These are phyloP conservation scores for Pythium aristosporum DNA, from an alignment of 352 stramenopile genomes.

Conservation along the genomic window DNA sequence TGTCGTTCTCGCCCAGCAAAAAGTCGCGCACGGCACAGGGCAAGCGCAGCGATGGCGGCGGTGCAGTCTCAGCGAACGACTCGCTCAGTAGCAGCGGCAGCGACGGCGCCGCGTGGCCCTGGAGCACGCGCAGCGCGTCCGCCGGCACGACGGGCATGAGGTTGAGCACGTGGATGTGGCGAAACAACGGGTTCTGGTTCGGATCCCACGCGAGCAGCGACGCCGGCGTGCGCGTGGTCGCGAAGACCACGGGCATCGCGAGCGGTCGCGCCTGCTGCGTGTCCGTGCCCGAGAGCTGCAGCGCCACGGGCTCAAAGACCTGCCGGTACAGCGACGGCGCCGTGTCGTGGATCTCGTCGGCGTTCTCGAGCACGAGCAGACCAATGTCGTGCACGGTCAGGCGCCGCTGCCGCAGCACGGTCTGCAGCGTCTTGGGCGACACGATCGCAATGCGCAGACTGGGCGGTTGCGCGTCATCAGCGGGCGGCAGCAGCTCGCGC, in stretches of 20 bases:
- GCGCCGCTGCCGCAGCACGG: conserved; percentile 32
- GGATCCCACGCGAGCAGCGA: conserved; percentile 56
- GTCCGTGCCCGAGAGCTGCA: background rate
- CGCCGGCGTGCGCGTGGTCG: conserved; percentile 46
- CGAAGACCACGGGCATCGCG: conserved; percentile 44
- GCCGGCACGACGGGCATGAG: conserved; percentile 45
- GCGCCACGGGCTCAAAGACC: conserved; percentile 33
- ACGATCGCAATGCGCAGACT: conserved; percentile 38
- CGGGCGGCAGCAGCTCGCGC: background rate
- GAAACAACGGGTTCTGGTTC: conserved; percentile 51
- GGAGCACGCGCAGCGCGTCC: conserved; percentile 21
- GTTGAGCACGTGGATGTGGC: conserved; percentile 62
- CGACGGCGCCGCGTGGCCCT: conserved; percentile 18
- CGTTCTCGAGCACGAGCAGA: conserved; percentile 62
- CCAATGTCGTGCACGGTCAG: conserved; percentile 35
- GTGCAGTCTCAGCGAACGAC: conserved; percentile 28
- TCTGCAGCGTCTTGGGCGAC: conserved; percentile 46
- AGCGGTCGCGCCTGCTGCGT: background rate
- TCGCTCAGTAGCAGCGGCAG: conserved; percentile 51
- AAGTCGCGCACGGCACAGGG: conserved; percentile 51
- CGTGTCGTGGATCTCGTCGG: conserved; percentile 60
- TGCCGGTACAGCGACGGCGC: conserved; percentile 56
- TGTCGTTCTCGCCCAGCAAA: conserved; percentile 62
- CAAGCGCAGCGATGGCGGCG: conserved; percentile 8
- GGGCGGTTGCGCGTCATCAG: background rate